Conservation (phyloP, 2,329 filamentous ascomycete genomes). For the Akanthomyces muscarius region DNA sequence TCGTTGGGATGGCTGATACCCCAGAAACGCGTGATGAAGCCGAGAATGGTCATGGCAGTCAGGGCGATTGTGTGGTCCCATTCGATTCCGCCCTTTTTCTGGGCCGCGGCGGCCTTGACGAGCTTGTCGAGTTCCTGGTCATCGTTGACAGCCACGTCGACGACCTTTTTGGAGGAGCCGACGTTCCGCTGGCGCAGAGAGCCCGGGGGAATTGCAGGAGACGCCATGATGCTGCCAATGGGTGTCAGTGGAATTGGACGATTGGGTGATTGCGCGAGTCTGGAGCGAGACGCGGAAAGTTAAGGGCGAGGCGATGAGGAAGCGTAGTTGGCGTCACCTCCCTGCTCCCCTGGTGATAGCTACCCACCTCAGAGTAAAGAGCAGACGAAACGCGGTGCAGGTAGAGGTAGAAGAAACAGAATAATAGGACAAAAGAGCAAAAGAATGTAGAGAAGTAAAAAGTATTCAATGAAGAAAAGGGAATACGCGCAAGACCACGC, state of each 20-base stretch:
- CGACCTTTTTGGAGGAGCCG: conserved; percentile 44
- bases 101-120: conserved; percentile 34
- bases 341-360: neutral
- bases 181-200: conserved; percentile 57
- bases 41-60: conserved; percentile 70
- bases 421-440: conserved; percentile 19
- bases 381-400: conserved; percentile 15
- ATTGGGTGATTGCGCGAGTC: neutral
- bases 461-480: neutral
- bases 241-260: neutral
- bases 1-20: conserved; percentile 92
- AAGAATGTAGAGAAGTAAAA: conserved; percentile 16
- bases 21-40: conserved; percentile 91
- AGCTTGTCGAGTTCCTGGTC: conserved; percentile 47
- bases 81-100: conserved; percentile 50
- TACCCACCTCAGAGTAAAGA: conserved; percentile 8
- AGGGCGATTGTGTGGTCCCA: conserved; percentile 82
- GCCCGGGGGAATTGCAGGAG: conserved; percentile 50
- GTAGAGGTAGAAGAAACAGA: conserved; percentile 18
- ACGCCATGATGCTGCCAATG: conserved; percentile 38
- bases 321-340: neutral
- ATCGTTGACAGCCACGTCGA: conserved; percentile 34
- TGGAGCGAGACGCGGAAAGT: neutral
- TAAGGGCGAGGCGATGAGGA: neutral
- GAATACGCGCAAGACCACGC: conserved; percentile 3